Percentiles rank a stretch among this genome's conserved stretches.
phyloP scores from a whole-genome alignment of 257 asterid genomes.

The Penstemon barbatus region DNA sequence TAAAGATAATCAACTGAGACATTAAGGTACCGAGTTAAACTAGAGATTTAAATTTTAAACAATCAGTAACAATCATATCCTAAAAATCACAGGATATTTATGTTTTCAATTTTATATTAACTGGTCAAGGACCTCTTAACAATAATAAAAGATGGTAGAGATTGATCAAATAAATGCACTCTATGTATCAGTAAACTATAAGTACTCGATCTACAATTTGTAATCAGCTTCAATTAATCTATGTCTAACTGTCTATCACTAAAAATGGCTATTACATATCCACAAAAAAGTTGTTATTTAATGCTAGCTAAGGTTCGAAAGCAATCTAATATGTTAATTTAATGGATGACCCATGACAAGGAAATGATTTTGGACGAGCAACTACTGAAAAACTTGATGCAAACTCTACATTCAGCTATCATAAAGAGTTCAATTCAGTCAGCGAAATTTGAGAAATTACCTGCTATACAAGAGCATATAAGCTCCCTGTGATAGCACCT shows the following conservation, averaged over 20 bases:
- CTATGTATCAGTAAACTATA: not conserved
- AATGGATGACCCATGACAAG: not conserved
- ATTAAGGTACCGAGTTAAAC: not conserved
- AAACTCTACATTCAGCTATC: not conserved
- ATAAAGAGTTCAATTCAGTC: not conserved
- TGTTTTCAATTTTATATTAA: not conserved
- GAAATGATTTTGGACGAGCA: not conserved
- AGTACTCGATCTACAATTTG: not conserved
- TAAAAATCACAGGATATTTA: no score
- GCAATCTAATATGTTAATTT: no score
- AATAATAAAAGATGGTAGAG: not conserved
- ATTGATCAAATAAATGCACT: no score
- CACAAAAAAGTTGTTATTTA: no score
- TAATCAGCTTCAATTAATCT: no score
- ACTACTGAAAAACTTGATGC: not conserved
- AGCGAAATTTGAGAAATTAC: conserved; percentile 41
- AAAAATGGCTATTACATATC: not conserved
- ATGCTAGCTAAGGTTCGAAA: no score
- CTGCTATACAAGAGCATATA: conserved; percentile 96
- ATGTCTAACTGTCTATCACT: no score
- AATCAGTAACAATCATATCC: not conserved
- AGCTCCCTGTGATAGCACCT: conserved; percentile 96
- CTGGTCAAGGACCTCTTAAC: not conserved
- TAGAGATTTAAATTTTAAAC: not conserved
- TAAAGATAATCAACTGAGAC: no score